A percentile compares a stretch with the other conserved stretches of the same genome.
Evolutionary conservation across 1,139 yeast genomes (phyloP).

Genomic region (Candida sanyaensis): DNA sequence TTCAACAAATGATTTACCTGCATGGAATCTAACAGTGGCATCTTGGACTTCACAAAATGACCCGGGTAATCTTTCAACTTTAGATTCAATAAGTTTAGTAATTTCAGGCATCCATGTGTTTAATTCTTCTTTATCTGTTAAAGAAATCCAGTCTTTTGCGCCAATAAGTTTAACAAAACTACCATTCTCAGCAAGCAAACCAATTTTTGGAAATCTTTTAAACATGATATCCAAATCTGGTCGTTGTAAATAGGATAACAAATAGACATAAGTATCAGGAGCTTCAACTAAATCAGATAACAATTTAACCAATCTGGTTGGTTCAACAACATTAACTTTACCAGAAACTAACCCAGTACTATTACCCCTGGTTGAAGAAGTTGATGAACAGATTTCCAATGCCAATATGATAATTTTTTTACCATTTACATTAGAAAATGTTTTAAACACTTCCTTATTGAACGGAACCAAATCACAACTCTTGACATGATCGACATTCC

Average conservation of each 20-base stretch:
- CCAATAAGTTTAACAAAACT: slow-evolving; percentile 64
- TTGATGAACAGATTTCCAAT: slow-evolving; percentile 45
- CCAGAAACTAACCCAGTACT: slow-evolving; percentile 20
- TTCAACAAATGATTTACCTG: slow-evolving; percentile 59
- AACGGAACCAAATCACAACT: slow-evolving; percentile 28
- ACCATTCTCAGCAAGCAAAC: slow-evolving; percentile 89
- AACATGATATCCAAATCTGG: slow-evolving; percentile 67
- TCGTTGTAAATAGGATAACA: slow-evolving; percentile 66
- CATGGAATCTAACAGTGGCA: slow-evolving; percentile 72
- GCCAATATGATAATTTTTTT: slow-evolving; percentile 59
- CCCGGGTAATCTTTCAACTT: slow-evolving; percentile 80
- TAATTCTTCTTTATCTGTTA: slow-evolving; percentile 54
- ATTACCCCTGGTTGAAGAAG: slow-evolving; percentile 20
- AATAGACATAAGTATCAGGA: slow-evolving; percentile 64
- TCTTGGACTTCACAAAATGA: slow-evolving; percentile 73
- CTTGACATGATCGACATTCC: slow-evolving; percentile 55
- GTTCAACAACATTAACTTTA: slow-evolving; percentile 36
- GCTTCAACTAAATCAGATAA: slow-evolving; percentile 50
- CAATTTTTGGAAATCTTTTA: slow-evolving; percentile 67
- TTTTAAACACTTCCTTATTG: slow-evolving; percentile 32
- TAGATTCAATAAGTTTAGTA: slow-evolving; percentile 59
- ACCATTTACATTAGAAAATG: slow-evolving; percentile 31
- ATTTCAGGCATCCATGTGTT: slow-evolving; percentile 65
- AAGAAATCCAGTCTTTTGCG: slow-evolving; percentile 62
- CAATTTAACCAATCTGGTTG: slow-evolving; percentile 51